These are phyloP conservation scores for Exidia glandulosa DNA, from an alignment of 768 basidiomycete species.

Conservation along the genomic window DNA sequence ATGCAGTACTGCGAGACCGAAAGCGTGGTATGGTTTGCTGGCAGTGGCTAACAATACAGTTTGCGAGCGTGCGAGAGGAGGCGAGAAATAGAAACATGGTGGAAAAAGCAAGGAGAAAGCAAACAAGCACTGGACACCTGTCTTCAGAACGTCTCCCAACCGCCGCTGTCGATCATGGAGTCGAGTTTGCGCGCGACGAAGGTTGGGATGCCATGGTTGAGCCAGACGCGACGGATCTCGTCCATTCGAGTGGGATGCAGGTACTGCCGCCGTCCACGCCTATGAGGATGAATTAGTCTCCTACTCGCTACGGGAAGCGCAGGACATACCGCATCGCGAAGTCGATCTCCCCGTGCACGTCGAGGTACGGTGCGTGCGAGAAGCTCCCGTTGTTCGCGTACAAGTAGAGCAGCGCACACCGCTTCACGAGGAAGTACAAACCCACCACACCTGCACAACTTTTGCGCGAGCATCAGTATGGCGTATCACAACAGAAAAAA, in stretches of 20 bases:
- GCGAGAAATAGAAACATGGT: too few species aligned
- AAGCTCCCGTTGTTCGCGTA: slow-evolving; percentile 88
- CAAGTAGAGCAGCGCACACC: slow-evolving; percentile 81
- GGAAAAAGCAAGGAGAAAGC: too few species aligned
- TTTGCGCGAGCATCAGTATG: background rate
- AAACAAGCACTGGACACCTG: too few species aligned
- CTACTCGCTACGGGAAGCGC: background rate
- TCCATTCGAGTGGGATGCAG: slow-evolving; percentile 81
- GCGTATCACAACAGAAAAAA: background rate
- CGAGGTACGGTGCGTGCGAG: slow-evolving; percentile 79
- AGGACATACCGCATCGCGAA: slow-evolving; percentile 69
- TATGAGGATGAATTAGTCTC: slow-evolving; percentile 17
- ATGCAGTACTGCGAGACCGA: too few species aligned
- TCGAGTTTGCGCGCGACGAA: slow-evolving; percentile 84
- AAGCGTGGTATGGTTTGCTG: too few species aligned
- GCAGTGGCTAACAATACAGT: too few species aligned
- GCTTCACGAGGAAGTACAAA: slow-evolving; percentile 83
- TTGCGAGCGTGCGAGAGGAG: too few species aligned
- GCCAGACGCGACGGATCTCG: slow-evolving; percentile 84
- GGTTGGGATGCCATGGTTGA: slow-evolving; percentile 82
- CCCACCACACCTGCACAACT: slow-evolving; percentile 89
- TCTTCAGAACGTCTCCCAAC: slow-evolving; percentile 82
- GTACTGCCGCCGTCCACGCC: slow-evolving; percentile 82
- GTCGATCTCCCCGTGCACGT: slow-evolving; percentile 90
- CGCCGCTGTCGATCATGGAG: slow-evolving; percentile 77